Evolutionary conservation across 495 filamentous ascomycete genomes (phyloP).

Genomic region (Extremus antarcticus): DNA sequence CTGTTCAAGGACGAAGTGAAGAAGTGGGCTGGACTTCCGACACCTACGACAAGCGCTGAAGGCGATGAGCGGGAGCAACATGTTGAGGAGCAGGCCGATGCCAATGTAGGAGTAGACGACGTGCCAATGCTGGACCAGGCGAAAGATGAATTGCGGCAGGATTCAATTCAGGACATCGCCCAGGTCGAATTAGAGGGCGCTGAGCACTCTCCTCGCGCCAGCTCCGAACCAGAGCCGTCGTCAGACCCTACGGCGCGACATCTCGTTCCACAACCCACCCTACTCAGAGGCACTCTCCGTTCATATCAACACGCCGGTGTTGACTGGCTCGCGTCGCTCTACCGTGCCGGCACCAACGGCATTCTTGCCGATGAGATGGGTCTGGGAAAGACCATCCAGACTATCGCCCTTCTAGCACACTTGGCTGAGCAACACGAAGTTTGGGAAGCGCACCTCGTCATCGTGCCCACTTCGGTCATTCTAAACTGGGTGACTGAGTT

Average conservation of each 20-base stretch:
- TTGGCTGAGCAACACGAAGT: slow-evolving; percentile 81
- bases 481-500: slow-evolving; percentile 99
- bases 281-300: slow-evolving; percentile 84
- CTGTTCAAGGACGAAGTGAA: slow-evolving; percentile 15
- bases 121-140: slow-evolving; percentile 2
- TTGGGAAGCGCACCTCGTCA: slow-evolving; percentile 93
- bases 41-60: slow-evolving; percentile 18
- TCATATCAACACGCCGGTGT: slow-evolving; percentile 95
- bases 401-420: slow-evolving; percentile 88
- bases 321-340: slow-evolving; percentile 90
- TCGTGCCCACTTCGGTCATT: slow-evolving; percentile 97
- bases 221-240: background rate
- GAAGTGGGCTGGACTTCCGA: slow-evolving; percentile 15
- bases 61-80: slow-evolving; percentile 10
- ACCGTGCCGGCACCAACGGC: slow-evolving; percentile 87
- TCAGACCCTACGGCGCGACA: slow-evolving; percentile 36
- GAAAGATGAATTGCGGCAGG: background rate
- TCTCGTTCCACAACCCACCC: slow-evolving; percentile 59
- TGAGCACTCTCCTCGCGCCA: background rate
- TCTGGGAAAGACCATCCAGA: slow-evolving; percentile 97
- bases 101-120: background rate
- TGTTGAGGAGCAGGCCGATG: background rate
- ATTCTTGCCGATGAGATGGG: slow-evolving; percentile 99
- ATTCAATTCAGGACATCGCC: background rate
- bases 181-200: background rate